Conservation (phyloP, 2,329 filamentous ascomycete species). For the Claviceps pazoutovae region DNA sequence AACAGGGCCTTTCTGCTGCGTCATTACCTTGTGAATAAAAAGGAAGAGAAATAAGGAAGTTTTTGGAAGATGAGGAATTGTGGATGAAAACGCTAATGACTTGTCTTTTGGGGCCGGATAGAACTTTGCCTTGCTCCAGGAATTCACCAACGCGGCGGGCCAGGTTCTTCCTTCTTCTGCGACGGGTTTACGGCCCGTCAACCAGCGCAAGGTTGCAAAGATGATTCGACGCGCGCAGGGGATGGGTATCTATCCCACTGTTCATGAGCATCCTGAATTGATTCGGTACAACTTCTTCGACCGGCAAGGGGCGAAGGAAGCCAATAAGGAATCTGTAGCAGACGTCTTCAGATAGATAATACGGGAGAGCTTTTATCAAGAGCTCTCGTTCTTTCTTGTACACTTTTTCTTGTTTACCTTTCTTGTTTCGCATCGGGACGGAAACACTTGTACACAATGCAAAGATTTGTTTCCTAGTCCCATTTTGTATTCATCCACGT, state of each 20-base stretch:
- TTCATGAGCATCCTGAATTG: constrained; percentile 78
- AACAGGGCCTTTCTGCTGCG: too few species aligned
- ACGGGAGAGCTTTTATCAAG: too few species aligned
- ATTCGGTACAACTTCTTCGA: constrained; percentile 32
- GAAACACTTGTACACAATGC: too few species aligned
- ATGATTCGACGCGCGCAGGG: constrained; percentile 81
- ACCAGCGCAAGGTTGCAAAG: constrained; percentile 88
- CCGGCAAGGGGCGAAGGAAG: too few species aligned
- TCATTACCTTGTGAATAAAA: too few species aligned
- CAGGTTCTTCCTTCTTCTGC: constrained; percentile 64
- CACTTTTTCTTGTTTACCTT: too few species aligned
- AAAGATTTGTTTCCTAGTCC: background rate
- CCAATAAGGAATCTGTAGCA: too few species aligned
- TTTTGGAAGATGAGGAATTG: background rate
- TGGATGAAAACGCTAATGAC: background rate
- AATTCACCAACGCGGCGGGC: constrained; percentile 75
- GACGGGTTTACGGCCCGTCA: constrained; percentile 72
- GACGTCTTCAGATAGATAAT: too few species aligned
- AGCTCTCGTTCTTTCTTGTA: too few species aligned
- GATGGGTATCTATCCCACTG: constrained; percentile 80
- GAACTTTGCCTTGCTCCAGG: constrained; percentile 87
- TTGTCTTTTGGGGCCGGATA: constrained; percentile 20
- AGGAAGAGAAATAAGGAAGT: background rate
- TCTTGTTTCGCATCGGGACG: too few species aligned
- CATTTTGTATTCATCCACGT: background rate